phyloP scores from a whole-genome alignment of 805 yeast species.

The Candida odintsovae region DNA sequence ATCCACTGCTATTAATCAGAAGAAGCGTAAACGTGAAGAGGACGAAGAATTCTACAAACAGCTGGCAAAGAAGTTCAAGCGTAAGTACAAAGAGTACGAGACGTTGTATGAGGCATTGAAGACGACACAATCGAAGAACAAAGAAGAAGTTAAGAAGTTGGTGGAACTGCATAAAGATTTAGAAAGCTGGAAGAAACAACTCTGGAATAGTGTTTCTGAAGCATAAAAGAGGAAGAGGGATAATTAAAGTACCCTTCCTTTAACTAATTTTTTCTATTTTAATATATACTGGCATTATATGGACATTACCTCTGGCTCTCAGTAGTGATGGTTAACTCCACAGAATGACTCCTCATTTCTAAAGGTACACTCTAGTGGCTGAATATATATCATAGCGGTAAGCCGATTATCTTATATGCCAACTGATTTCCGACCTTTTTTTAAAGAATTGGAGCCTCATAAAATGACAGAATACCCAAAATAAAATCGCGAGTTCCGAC shows the following conservation, averaged over 20 bases:
- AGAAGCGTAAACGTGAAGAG: slow-evolving; percentile 10
- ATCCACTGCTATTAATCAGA: slow-evolving; percentile 10
- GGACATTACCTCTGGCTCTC: too few species aligned
- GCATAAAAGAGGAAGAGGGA: background rate
- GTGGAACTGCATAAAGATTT: slow-evolving; percentile 46
- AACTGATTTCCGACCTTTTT: too few species aligned
- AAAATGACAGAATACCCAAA: too few species aligned
- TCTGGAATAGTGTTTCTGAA: slow-evolving; percentile 37
- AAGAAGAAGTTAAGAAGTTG: slow-evolving; percentile 29
- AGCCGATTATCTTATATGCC: too few species aligned
- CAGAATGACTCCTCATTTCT: too few species aligned
- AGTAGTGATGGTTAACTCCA: too few species aligned
- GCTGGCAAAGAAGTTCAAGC: slow-evolving; percentile 42
- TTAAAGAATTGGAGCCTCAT: too few species aligned
- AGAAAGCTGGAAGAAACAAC: slow-evolving; percentile 48
- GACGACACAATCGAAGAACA: slow-evolving; percentile 3
- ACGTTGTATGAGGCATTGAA: slow-evolving; percentile 33
- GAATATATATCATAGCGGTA: too few species aligned
- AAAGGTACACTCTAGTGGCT: too few species aligned
- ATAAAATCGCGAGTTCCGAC: too few species aligned
- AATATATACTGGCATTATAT: too few species aligned
- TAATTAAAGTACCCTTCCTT: background rate
- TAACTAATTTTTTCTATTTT: background rate
- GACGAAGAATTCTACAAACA: slow-evolving; percentile 33
- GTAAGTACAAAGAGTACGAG: slow-evolving; percentile 44